Evolutionary conservation across 306 rosid genomes (phyloP).

Genomic region (Cicer chorassanicum): DNA sequence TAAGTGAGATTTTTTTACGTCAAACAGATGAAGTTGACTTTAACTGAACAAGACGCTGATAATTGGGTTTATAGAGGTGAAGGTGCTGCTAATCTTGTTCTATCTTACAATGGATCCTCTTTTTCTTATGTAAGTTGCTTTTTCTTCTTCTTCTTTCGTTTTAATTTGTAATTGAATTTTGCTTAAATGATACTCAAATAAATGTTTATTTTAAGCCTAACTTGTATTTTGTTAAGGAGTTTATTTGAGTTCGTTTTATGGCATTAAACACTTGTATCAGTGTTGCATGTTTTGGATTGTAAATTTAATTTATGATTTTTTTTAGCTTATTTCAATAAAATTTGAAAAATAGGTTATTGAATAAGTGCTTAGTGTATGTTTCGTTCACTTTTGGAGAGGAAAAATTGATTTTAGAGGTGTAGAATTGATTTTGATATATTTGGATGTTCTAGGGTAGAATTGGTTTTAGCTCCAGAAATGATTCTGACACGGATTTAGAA

Average conservation of each 20-base stretch:
- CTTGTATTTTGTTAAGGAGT: not conserved
- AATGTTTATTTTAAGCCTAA: not conserved
- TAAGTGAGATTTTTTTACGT: slow-evolving; percentile 6
- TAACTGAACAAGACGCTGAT: slow-evolving; percentile 64
- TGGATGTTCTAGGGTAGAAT: too few relatives aligned
- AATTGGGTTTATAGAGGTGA: slow-evolving; percentile 93
- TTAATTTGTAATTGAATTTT: slow-evolving; percentile 15
- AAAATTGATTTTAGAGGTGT: too few relatives aligned
- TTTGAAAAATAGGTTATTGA: not conserved
- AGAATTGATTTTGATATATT: too few relatives aligned
- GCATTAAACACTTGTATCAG: not conserved
- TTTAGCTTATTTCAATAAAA: not conserved
- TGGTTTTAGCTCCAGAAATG: too few relatives aligned
- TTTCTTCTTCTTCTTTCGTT: not conserved
- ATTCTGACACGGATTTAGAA: too few relatives aligned
- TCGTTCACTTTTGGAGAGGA: too few relatives aligned
- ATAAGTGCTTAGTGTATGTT: not conserved
- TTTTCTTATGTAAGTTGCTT: slow-evolving; percentile 64
- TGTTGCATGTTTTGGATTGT: not conserved
- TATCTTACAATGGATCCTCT: slow-evolving; percentile 77
- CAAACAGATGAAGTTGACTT: slow-evolving; percentile 56
- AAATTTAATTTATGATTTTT: not conserved
- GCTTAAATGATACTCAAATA: not conserved
- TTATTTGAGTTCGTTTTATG: not conserved
- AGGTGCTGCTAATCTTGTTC: slow-evolving; percentile 91